Evolutionary conservation across 129 eudicot genomes (phyloP), one percentile per base, ranked within the genome.

Genomic region (Smallanthus sonchifolius): DNA sequence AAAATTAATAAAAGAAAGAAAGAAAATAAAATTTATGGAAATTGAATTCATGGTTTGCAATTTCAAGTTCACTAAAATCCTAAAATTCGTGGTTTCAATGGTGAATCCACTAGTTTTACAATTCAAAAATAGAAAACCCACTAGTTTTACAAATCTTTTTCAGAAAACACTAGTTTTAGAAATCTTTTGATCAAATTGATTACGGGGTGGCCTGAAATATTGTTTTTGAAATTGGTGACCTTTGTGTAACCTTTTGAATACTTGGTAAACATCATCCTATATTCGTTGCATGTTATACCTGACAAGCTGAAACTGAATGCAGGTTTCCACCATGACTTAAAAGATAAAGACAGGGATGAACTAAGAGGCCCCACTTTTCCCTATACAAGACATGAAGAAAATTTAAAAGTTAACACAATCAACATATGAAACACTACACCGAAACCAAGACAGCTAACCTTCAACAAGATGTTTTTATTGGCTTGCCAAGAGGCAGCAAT

Each of bases 401-500:
- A 24, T 39, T 20, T 40, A 17, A 4, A 80, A 36, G 3, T 39
- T 44, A 17, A 39, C 20, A 40, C 19, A 28, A 44, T 40, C 28
- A 10, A 66, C 45, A 67, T 40, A 34, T n/a, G 15, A 61, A 72
- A 17, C 63, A 68, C 67, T 73, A 47, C 10, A 69, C 28, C 4
- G 17, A 42, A 69, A 60, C 10, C 54, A 44, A 67, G 7, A 61
- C 43, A 79, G 19, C 44, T 38, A 45, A 90, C 98, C 98, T 93
- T 93, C 40, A 93, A 51, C 80, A 93, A 76, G 73, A 93, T 75
- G 78, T 93, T 90, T 82, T 90, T 90, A 77, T 93, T 93, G 75
- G 96, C 98, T 77, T 93, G 98, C 98, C 98, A 93, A 75, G 98
- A 93, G 75, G 98, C 98, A 72, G 91, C 98, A 56, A 90, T 84